A percentile compares a stretch with the other conserved stretches of the same genome.
Evolutionary conservation across 148 eudicot genomes (phyloP).

Genomic region (Talinum fruticosum): DNA sequence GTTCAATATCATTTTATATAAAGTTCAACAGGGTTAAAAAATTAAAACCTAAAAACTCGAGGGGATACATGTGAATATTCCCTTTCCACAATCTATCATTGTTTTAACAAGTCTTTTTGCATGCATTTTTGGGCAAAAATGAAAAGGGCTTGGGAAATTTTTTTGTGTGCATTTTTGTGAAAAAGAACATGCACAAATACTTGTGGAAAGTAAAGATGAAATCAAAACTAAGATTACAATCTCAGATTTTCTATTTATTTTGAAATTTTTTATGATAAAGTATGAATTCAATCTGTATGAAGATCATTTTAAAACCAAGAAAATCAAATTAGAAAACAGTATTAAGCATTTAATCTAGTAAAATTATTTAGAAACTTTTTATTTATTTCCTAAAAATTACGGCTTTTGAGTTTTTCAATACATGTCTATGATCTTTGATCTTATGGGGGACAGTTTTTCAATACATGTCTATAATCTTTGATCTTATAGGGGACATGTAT

Average conservation of each 20-base stretch:
- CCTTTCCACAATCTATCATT: too few relatives aligned
- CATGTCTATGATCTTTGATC: too few relatives aligned
- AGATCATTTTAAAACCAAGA: neutral
- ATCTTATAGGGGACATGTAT: too few relatives aligned
- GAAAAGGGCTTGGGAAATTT: neutral
- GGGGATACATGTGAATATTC: too few relatives aligned
- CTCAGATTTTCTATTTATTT: neutral
- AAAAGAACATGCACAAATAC: neutral
- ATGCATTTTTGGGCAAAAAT: too few relatives aligned
- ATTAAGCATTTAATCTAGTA: neutral
- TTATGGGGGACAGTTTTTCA: too few relatives aligned
- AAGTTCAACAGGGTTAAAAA: too few relatives aligned
- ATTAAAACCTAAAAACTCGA: too few relatives aligned
- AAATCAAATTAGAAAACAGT: neutral
- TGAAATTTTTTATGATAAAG: neutral
- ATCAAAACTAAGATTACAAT: neutral
- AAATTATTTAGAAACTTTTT: neutral
- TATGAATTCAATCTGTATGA: neutral
- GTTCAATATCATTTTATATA: too few relatives aligned
- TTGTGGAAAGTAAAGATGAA: neutral
- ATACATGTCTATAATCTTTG: too few relatives aligned
- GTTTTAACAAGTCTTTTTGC: neutral
- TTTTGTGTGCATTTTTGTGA: neutral
- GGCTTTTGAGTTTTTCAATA: neutral
- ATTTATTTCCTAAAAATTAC: neutral